These are phyloP conservation scores for Euphorbia celastroides DNA, from an alignment of 441 rosid genomes.

Conservation along the genomic window DNA sequence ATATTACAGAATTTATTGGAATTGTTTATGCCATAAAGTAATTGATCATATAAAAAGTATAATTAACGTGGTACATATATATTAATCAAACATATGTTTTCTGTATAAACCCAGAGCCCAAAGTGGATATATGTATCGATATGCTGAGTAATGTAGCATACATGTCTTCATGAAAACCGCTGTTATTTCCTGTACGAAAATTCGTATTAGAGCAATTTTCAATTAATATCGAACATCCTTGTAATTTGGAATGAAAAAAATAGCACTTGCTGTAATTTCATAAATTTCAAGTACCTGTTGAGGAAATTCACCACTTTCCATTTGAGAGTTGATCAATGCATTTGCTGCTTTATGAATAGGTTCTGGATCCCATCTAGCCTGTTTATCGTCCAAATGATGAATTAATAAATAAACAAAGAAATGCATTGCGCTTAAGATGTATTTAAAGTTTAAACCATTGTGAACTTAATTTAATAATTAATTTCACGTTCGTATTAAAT, in stretches of 20 bases:
- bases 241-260: too few relatives aligned
- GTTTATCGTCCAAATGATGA: neutral
- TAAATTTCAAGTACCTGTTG: slow-evolving; percentile 39
- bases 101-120: slow-evolving; percentile 11
- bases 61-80: neutral
- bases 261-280: too few relatives aligned
- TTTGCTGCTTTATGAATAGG: slow-evolving; percentile 64
- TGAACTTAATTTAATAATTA: too few relatives aligned
- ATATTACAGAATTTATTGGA: too few relatives aligned
- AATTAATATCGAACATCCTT: too few relatives aligned
- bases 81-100: neutral
- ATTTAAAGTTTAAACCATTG: too few relatives aligned
- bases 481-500: too few relatives aligned
- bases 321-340: slow-evolving; percentile 53
- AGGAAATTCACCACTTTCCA: slow-evolving; percentile 64
- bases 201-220: too few relatives aligned
- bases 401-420: too few relatives aligned
- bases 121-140: slow-evolving; percentile 2
- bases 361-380: slow-evolving; percentile 44
- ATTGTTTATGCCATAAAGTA: too few relatives aligned
- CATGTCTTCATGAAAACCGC: slow-evolving; percentile 21
- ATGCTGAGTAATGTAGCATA: neutral
- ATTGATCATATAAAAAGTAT: too few relatives aligned
- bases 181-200: slow-evolving; percentile 36
- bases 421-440: too few relatives aligned